Conservation (phyloP, 495 filamentous ascomycete species). For the Astrothelium subdiscretum region DNA sequence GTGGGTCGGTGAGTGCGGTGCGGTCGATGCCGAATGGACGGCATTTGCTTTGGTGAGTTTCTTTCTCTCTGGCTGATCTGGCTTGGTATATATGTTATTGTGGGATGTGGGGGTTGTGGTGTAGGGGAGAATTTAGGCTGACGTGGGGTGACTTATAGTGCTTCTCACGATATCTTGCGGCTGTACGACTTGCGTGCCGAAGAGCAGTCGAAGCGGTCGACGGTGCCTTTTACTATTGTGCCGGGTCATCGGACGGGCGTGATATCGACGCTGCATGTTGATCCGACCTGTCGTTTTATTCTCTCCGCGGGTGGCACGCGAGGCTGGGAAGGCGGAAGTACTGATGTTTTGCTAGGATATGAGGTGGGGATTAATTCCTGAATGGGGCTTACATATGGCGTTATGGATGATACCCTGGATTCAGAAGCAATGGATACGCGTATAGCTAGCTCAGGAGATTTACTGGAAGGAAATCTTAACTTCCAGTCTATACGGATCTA, state of each 20-base stretch:
- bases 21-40: conserved; percentile 85
- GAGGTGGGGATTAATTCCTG: conserved; percentile 54
- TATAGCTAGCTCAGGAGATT: neutral
- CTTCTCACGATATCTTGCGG: conserved; percentile 86
- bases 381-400: neutral
- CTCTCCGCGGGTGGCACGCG: conserved; percentile 81
- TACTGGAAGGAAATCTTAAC: neutral
- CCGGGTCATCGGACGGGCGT: conserved; percentile 87
- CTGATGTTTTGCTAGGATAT: conserved; percentile 88
- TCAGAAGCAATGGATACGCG: neutral
- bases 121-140: neutral
- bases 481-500: neutral
- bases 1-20: conserved; percentile 77
- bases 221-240: conserved; percentile 86
- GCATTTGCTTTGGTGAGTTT: conserved; percentile 73
- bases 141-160: conserved; percentile 35
- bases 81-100: neutral
- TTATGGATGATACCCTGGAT: neutral
- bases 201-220: conserved; percentile 53
- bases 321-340: conserved; percentile 89
- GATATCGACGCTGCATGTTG: conserved; percentile 70
- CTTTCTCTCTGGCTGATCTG: neutral
- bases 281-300: conserved; percentile 82
- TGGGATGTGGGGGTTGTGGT: neutral
- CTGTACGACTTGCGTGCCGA: conserved; percentile 77